Evolutionary conservation across 2,329 filamentous ascomycete genomes (phyloP).

Genomic region (Fusarium abutilonis): DNA sequence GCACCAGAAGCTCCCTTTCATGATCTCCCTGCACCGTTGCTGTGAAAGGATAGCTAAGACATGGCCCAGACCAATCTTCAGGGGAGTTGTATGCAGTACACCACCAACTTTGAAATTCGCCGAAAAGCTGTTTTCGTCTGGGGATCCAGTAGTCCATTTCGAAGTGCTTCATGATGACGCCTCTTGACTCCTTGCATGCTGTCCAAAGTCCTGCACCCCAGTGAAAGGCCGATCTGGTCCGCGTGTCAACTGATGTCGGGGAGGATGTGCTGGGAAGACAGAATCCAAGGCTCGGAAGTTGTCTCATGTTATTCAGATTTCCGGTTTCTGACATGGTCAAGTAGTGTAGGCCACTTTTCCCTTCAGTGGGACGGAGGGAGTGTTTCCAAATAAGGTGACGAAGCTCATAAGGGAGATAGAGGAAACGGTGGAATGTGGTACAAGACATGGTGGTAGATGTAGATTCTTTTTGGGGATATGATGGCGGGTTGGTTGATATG

Average conservation of each 20-base stretch:
- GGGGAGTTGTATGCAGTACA: not conserved
- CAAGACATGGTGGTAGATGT: too few relatives aligned
- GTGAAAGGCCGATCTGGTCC: not conserved
- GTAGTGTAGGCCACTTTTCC: too few relatives aligned
- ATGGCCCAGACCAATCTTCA: too few relatives aligned
- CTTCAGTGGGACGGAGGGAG: too few relatives aligned
- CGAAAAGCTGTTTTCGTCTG: not conserved
- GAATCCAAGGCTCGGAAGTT: too few relatives aligned
- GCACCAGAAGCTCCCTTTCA: not conserved
- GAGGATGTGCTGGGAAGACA: not conserved
- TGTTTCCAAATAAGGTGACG: too few relatives aligned
- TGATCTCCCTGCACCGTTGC: not conserved
- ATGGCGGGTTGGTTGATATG: too few relatives aligned
- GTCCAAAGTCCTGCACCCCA: constrained; percentile 2
- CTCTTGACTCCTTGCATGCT: not conserved
- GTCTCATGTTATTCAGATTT: too few relatives aligned
- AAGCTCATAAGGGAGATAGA: too few relatives aligned
- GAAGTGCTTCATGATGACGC: not conserved
- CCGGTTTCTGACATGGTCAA: too few relatives aligned
- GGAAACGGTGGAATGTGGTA: too few relatives aligned
- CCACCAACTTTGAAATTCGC: not conserved
- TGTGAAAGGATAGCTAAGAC: not conserved
- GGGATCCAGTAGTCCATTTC: not conserved
- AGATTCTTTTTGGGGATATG: not conserved
- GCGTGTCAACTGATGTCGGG: not conserved